phyloP scores from a whole-genome alignment of 192 early-diverging fungal genomes.

The Backusella liffmaniae region DNA sequence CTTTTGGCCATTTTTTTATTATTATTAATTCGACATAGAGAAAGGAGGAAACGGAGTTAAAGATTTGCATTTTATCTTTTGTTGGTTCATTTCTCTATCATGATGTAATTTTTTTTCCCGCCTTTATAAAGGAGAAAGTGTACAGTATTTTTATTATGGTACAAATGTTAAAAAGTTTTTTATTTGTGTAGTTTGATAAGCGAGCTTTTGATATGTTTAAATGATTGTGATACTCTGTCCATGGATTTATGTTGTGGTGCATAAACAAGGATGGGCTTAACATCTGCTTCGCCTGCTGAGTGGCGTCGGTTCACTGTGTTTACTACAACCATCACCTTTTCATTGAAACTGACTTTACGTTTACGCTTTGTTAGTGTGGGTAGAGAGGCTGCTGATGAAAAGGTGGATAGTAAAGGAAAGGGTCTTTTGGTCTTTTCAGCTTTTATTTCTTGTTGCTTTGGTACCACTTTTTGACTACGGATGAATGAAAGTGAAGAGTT shows the following conservation, averaged over 20 bases:
- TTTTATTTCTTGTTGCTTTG: neutral
- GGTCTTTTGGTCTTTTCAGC: neutral
- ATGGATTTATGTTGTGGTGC: neutral
- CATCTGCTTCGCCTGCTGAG: neutral
- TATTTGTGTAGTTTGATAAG: neutral
- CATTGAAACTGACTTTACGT: constrained; percentile 7
- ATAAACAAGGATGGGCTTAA: neutral
- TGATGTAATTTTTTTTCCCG: neutral
- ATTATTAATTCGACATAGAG: too few species aligned
- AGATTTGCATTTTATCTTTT: neutral
- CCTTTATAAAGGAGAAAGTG: neutral
- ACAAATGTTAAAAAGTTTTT: neutral
- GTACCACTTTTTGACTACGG: neutral
- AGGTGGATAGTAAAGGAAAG: constrained; percentile 1
- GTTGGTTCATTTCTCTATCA: neutral
- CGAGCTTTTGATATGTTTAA: neutral
- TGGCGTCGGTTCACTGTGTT: neutral
- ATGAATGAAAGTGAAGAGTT: neutral
- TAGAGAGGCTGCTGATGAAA: neutral
- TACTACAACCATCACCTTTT: constrained; percentile 8
- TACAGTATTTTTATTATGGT: neutral
- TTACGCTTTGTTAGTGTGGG: neutral
- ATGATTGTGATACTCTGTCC: neutral
- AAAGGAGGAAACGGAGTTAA: too few species aligned
- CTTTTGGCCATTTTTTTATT: too few species aligned